A percentile compares a stretch with the other conserved stretches of the same genome.
These are phyloP conservation scores for Fereydounia khargensis DNA, from an alignment of 1,284 basidiomycete genomes.

Conservation along the genomic window DNA sequence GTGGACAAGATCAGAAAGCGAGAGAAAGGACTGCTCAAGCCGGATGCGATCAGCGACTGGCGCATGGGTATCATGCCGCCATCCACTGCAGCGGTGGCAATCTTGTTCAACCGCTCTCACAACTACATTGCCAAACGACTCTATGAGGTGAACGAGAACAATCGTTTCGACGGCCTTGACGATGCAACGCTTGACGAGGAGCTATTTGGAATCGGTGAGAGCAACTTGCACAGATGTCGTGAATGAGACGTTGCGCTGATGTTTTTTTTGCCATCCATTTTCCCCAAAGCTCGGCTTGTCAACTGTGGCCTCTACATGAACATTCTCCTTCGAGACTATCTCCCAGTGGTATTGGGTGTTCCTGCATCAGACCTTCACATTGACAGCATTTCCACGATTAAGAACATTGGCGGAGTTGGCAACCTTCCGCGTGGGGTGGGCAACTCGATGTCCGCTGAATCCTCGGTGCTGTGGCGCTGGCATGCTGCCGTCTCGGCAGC, in stretches of 20 bases:
- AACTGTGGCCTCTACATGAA: slow-evolving; percentile 34
- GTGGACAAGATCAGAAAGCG: slow-evolving; percentile 11
- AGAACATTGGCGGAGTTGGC: slow-evolving; percentile 19
- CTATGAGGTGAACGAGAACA: slow-evolving; percentile 59
- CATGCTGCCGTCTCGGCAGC: slow-evolving; percentile 38
- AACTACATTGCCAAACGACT: slow-evolving; percentile 75
- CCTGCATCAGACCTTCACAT: slow-evolving; percentile 41
- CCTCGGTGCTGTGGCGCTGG: slow-evolving; percentile 39
- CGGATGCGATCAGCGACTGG: slow-evolving; percentile 30
- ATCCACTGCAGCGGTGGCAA: slow-evolving; percentile 67
- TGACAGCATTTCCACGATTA: slow-evolving; percentile 35
- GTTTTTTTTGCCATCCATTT: not conserved
- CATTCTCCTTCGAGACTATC: slow-evolving; percentile 43
- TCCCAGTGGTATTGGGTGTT: slow-evolving; percentile 43
- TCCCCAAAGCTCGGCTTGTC: slow-evolving; percentile 23
- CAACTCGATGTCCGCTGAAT: slow-evolving; percentile 39
- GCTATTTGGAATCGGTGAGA: slow-evolving; percentile 24
- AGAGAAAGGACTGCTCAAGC: slow-evolving; percentile 27
- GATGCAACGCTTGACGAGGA: slow-evolving; percentile 39
- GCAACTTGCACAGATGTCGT: too few relatives aligned
- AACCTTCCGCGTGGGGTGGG: slow-evolving; percentile 37
- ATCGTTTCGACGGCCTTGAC: slow-evolving; percentile 21
- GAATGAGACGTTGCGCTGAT: not conserved
- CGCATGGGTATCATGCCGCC: slow-evolving; percentile 70
- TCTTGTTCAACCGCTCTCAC: slow-evolving; percentile 68